These are phyloP conservation scores for Talaromyces sp. DNA, from an alignment of 2,329 filamentous ascomycete species.

Conservation along the genomic window DNA sequence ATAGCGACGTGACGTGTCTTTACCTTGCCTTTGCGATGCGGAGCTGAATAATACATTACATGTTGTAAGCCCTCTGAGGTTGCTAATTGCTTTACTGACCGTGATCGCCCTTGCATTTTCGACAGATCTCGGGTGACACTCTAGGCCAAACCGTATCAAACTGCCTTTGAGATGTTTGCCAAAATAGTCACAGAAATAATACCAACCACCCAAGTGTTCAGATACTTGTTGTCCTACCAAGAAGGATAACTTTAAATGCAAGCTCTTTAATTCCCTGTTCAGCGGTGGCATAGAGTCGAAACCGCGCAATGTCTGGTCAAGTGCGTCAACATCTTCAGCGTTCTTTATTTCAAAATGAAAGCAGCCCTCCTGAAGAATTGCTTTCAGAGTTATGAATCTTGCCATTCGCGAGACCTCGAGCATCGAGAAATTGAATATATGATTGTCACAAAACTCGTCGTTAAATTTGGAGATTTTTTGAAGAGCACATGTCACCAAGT, in stretches of 20 bases:
- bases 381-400: constrained; percentile 19
- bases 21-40: background rate
- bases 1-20: background rate
- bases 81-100: background rate
- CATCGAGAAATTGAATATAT: background rate
- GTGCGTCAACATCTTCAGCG: constrained; percentile 18
- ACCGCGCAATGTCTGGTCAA: constrained; percentile 16
- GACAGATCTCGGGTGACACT: constrained; percentile 23
- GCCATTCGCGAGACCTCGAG: constrained; percentile 4
- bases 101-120: constrained; percentile 21
- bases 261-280: background rate
- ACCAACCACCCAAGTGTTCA: background rate
- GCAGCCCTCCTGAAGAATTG: constrained; percentile 21
- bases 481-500: constrained; percentile 11
- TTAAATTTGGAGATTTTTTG: background rate
- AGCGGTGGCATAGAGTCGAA: constrained; percentile 2
- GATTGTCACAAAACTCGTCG: background rate
- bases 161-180: constrained; percentile 18
- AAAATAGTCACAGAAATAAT: constrained; percentile 21
- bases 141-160: constrained; percentile 24
- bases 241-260: constrained; percentile 7
- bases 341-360: constrained; percentile 21
- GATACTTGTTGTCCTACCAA: background rate
- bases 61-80: constrained; percentile 2
- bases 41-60: background rate